Evolutionary conservation across 108 stramenopile species (phyloP).

Genomic region (Pseudonitzschia delicatissima): DNA sequence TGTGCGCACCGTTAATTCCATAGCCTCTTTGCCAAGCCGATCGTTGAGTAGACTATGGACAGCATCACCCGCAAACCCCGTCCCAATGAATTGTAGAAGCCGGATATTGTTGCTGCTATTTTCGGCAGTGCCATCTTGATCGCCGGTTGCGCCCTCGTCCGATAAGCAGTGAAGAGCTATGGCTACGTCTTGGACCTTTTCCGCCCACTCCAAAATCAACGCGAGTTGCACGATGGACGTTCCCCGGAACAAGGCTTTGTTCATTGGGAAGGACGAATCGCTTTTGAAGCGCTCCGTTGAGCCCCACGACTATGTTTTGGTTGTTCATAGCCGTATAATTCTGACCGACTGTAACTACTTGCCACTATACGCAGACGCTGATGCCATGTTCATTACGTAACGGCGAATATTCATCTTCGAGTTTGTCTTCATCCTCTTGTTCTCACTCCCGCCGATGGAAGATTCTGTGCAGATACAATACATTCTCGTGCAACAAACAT

Average conservation of each 20-base stretch:
- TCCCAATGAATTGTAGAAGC: constrained; percentile 76
- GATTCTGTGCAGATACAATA: too few species aligned
- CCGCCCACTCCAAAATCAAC: constrained; percentile 76
- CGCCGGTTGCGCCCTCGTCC: not conserved
- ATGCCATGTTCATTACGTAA: too few species aligned
- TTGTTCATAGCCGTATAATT: not conserved
- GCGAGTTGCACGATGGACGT: constrained; percentile 63
- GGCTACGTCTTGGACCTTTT: constrained; percentile 87
- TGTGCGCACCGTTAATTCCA: constrained; percentile 56
- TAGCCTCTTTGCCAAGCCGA: constrained; percentile 32
- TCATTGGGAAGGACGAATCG: constrained; percentile 65
- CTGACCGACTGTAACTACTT: too few species aligned
- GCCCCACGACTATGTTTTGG: constrained; percentile 56
- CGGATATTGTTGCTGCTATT: constrained; percentile 9
- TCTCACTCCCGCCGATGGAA: too few species aligned
- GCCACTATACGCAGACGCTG: too few species aligned
- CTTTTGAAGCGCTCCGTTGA: constrained; percentile 83
- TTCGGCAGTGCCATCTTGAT: not conserved
- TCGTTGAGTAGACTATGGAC: constrained; percentile 42
- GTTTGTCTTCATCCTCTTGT: too few species aligned
- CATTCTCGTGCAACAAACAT: too few species aligned
- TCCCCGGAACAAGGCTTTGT: constrained; percentile 52
- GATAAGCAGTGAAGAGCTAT: constrained; percentile 61
- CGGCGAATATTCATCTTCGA: too few species aligned
- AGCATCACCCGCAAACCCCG: constrained; percentile 64